Conservation (phyloP, 192 early-diverging fungal genomes). For the Radiomyces spectabilis region DNA sequence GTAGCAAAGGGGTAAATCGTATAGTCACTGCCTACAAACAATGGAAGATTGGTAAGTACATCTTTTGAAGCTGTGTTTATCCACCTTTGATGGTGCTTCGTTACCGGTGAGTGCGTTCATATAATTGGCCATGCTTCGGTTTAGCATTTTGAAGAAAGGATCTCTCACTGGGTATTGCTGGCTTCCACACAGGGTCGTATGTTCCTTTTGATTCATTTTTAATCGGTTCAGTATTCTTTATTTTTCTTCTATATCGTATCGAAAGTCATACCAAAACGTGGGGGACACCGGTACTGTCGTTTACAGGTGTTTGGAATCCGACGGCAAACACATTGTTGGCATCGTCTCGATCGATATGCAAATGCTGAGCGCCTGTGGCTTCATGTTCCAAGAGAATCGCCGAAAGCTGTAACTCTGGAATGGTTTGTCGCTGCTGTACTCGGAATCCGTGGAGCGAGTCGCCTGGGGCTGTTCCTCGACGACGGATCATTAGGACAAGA, state of each 20-base stretch:
- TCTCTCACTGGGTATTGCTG: conserved; percentile 80
- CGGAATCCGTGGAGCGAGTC: neutral
- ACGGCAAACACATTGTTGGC: conserved; percentile 93
- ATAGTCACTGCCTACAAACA: conserved; percentile 55
- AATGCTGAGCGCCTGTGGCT: conserved; percentile 71
- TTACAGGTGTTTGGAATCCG: conserved; percentile 79
- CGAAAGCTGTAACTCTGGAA: conserved; percentile 71
- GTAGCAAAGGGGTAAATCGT: conserved; percentile 92
- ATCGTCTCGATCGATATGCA: conserved; percentile 81
- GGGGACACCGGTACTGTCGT: conserved; percentile 78
- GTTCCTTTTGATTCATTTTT: conserved; percentile 39
- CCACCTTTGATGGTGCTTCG: neutral
- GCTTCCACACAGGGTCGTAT: conserved; percentile 86
- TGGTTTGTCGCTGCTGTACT: conserved; percentile 31
- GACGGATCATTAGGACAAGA: no score
- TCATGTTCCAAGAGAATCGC: conserved; percentile 62
- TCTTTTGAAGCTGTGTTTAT: no score
- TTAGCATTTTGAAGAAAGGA: conserved; percentile 98
- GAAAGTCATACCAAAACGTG: conserved; percentile 63
- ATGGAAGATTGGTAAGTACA: neutral
- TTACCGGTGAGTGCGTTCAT: conserved; percentile 91
- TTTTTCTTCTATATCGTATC: neutral
- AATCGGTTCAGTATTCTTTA: neutral
- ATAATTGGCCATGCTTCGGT: conserved; percentile 86
- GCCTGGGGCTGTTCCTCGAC: neutral